phyloP scores from a whole-genome alignment of 805 yeast genomes.

The Ogataea chonburiensis region DNA sequence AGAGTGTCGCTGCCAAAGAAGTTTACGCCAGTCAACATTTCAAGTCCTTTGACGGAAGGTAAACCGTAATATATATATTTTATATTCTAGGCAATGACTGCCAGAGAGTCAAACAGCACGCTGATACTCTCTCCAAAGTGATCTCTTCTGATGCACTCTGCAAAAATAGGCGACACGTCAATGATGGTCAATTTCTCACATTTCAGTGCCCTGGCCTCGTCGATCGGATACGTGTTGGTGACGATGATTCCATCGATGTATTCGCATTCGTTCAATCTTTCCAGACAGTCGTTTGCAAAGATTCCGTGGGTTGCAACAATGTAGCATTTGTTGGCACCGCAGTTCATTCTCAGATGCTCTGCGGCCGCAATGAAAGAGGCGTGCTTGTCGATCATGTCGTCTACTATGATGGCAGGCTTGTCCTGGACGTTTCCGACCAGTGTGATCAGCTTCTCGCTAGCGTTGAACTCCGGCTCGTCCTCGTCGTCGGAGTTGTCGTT shows the following conservation, averaged over 20 bases:
- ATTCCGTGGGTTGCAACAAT: constrained; percentile 96
- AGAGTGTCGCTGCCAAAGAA: constrained; percentile 90
- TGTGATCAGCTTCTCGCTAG: constrained; percentile 84
- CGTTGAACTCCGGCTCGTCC: constrained; percentile 62
- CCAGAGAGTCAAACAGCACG: constrained; percentile 84
- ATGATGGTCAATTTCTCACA: constrained; percentile 77
- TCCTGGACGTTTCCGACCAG: constrained; percentile 93
- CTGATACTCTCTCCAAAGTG: constrained; percentile 98
- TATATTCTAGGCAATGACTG: constrained; percentile 40
- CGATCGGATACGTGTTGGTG: constrained; percentile 93
- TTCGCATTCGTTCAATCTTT: constrained; percentile 69
- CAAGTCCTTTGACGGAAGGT: constrained; percentile 44
- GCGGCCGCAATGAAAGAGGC: constrained; percentile 95
- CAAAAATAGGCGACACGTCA: constrained; percentile 92
- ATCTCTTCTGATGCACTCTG: constrained; percentile 97
- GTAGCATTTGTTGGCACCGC: constrained; percentile 92
- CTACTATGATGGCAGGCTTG: constrained; percentile 89
- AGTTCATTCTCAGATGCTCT: constrained; percentile 90
- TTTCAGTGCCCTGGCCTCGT: constrained; percentile 53
- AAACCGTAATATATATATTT: constrained; percentile 9
- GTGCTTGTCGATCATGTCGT: constrained; percentile 97
- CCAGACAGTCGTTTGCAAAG: constrained; percentile 84
- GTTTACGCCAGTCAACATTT: constrained; percentile 84
- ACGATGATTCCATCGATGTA: constrained; percentile 91
- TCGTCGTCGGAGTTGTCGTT: constrained; percentile 87